Evolutionary conservation across 768 basidiomycete species (phyloP), one percentile per base, ranked within the genome.

Genomic region (Suillus subluteus): DNA sequence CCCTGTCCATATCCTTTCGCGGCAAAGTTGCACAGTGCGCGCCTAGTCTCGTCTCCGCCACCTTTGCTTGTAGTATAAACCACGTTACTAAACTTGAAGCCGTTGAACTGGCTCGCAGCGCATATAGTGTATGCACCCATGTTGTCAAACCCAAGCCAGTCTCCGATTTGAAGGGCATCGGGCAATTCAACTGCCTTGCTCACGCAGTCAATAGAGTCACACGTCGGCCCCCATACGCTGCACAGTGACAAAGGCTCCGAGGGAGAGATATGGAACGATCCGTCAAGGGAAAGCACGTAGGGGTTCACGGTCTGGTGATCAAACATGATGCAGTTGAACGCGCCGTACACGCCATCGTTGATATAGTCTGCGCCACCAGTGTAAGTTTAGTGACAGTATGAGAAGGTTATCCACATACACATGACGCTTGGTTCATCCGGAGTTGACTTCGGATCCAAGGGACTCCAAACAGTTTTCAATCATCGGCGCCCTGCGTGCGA

Each of bases 61-160:
- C 78, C 76, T 32, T 81, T 86, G 61, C 93, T 91, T 65, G 85
- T 82, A 46, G 93, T 95, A 75, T 96, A 97, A 37, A 90, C 78
- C 66, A 96, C 90, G 46, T 86, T 86, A 80, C 91, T 92, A 58
- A 90, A 77, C 73, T 92, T 86, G 73, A 96, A 96, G 63, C 94
- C 95, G 74, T 96, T 97, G 83, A 98, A 98, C 80, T 90, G 91
- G 79, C 93, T 95, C 63, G 98, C 95, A 0, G 98, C 98, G 74
- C 96, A 98, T 67, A 95, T 82, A n/a, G 98, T 99, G 81, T 99
- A 99, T 40, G 98, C 98, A 38, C 98, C 98, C 98, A 99, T 99
- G 75, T 94, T 90, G 65, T 91, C 90, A 81, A 96, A 99, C n/a
- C 91, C 93, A 21, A 99, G 86, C 98, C 98, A 99, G 76, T 99